Evolutionary conservation across 129 eudicot species (phyloP).

Genomic region (Ambrosia artemisiifolia): DNA sequence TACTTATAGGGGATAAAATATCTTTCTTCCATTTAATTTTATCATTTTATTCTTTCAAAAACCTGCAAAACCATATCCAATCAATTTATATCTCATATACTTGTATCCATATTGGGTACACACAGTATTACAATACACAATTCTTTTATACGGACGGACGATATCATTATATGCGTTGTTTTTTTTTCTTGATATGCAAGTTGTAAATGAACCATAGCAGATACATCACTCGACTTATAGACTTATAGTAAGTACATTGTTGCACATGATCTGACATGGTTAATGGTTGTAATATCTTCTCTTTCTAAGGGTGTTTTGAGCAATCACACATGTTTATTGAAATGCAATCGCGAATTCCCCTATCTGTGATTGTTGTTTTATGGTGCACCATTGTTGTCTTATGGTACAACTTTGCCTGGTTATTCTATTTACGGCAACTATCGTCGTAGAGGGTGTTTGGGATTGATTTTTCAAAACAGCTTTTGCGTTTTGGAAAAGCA

Average conservation of each 20-base stretch:
- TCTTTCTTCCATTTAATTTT: background rate
- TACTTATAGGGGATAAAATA: background rate
- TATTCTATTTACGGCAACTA: no score
- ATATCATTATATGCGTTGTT: background rate
- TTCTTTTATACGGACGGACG: background rate
- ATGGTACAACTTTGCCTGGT: no score
- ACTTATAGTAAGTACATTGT: background rate
- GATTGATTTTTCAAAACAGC: no score
- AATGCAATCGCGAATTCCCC: background rate
- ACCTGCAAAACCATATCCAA: background rate
- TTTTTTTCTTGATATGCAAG: background rate
- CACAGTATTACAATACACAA: background rate
- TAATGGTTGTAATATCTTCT: background rate
- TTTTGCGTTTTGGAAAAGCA: no score
- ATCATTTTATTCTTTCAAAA: slow-evolving; percentile 8
- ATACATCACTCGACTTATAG: background rate
- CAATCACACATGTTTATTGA: background rate
- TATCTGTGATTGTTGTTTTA: background rate
- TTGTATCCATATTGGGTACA: slow-evolving; percentile 8
- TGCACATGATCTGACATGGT: background rate
- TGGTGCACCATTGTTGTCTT: background rate
- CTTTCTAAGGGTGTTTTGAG: background rate
- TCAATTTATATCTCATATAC: slow-evolving; percentile 16
- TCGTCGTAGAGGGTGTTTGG: no score
- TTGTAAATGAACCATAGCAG: background rate